Evolutionary conservation across 164 flowering plant genomes (phyloP).

Genomic region (Piper betle): DNA sequence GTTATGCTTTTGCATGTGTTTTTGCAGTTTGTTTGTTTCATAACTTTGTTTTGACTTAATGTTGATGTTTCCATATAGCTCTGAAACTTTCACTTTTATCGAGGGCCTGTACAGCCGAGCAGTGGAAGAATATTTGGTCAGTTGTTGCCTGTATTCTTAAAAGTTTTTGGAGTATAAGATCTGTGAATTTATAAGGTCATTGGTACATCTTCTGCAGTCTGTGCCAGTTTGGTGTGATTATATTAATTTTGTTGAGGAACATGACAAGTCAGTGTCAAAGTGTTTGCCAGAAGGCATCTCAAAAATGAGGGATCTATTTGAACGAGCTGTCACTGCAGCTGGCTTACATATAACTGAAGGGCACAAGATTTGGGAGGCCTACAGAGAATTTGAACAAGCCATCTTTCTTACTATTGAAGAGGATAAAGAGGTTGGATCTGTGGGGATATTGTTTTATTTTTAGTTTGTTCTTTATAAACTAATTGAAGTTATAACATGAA

Average conservation of each 20-base stretch:
- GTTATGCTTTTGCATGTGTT: not conserved
- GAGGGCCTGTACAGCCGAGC: slow-evolving; percentile 75
- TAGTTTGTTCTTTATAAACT: not conserved
- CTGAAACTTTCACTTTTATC: slow-evolving; percentile 30
- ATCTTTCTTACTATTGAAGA: slow-evolving; percentile 31
- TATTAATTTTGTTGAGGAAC: slow-evolving; percentile 55
- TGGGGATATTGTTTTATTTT: not conserved
- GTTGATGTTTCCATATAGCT: slow-evolving; percentile 24
- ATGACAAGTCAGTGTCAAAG: slow-evolving; percentile 43
- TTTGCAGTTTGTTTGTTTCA: not conserved
- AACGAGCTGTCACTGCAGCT: slow-evolving; percentile 80
- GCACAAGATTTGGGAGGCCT: slow-evolving; percentile 72
- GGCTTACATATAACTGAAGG: slow-evolving; percentile 85
- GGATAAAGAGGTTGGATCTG: slow-evolving; percentile 38
- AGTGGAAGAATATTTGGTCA: slow-evolving; percentile 73
- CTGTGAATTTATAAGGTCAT: not conserved
- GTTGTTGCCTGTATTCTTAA: slow-evolving; percentile 6
- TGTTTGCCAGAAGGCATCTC: slow-evolving; percentile 44
- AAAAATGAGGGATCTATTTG: slow-evolving; percentile 70
- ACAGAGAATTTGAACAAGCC: slow-evolving; percentile 74
- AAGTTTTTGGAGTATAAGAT: not conserved
- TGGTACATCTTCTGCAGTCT: slow-evolving; percentile 47
- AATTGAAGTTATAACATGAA: not conserved
- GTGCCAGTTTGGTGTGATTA: slow-evolving; percentile 87
- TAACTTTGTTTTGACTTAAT: not conserved